Conservation (phyloP, 805 yeast genomes). For the Starmerella sirachaensis region DNA sequence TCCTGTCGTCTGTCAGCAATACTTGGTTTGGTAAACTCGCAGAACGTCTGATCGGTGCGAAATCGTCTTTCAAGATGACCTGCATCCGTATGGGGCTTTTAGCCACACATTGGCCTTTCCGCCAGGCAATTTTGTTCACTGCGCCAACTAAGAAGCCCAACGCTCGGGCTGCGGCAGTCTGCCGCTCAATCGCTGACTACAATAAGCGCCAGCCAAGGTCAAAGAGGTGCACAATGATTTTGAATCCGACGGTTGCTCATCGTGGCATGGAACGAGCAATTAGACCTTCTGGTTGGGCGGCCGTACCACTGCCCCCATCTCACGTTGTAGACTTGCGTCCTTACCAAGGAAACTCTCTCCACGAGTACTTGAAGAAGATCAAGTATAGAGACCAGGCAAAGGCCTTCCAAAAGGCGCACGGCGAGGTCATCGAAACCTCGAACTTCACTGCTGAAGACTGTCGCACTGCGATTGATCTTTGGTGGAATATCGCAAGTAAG, state of each 20-base stretch:
- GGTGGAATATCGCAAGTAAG: constrained; percentile 33
- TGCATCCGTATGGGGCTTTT: constrained; percentile 33
- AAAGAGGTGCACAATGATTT: constrained; percentile 29
- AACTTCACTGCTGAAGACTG: constrained; percentile 30
- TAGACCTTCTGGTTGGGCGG: constrained; percentile 32
- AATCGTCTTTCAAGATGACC: constrained; percentile 27
- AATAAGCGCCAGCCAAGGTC: constrained; percentile 24
- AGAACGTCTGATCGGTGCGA: constrained; percentile 25
- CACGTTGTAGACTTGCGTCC: constrained; percentile 35
- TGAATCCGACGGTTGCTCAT: constrained; percentile 33
- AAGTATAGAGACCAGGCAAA: constrained; percentile 33
- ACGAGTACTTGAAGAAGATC: constrained; percentile 32
- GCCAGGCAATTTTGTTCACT: constrained; percentile 32
- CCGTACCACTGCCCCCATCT: constrained; percentile 31
- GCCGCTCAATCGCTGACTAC: constrained; percentile 32
- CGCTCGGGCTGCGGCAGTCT: constrained; percentile 33
- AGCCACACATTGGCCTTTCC: constrained; percentile 38
- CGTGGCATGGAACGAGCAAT: constrained; percentile 29
- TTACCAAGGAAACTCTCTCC: constrained; percentile 26
- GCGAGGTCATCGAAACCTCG: constrained; percentile 29
- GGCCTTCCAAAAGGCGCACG: constrained; percentile 29
- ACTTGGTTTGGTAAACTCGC: constrained; percentile 24
- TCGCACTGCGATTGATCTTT: constrained; percentile 27
- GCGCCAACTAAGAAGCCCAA: constrained; percentile 33
- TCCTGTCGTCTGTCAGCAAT: constrained; percentile 27